Base-by-base conservation (phyloP, 345 rosid species). In the Hibiscus trionum region DNA sequence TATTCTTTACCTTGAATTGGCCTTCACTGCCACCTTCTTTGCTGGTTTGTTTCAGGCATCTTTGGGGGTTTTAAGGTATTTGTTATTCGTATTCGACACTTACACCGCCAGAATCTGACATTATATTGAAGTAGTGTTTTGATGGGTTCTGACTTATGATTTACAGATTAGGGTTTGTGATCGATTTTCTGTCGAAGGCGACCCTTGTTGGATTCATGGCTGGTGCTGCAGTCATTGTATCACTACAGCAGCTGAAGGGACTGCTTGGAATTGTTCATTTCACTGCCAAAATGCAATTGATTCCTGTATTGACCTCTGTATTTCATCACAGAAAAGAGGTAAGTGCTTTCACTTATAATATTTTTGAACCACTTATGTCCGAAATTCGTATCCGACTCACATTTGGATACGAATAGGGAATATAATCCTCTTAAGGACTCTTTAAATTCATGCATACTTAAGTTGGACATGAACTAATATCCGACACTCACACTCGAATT, bases 31-130 rank as follows among this genome's bases (percentile, higher is more conserved):
- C 7, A 93, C 99, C 71, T 89, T 96, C 88, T 91, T 96, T 61
- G 99, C 97, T 58, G 99, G 99, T 68, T 39, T 93, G 21, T 93
- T 96, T 81, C 99, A 96, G 83, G 93, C 98, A 58, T 87, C 96
- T 62, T 80, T 96, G 52, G 98, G 99, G 27, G 70, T 96, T 26
- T 81, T 93, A 16, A 95, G 99, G 99, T 91, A 82, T 50, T 16
- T 6, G 1, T 15, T n/a, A 50, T 49, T 49, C n/a, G 53, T 49
- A 49, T 50, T n/a, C 56, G 56, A 50, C 53, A 49, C 44, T 39
- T 39, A 7, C 10, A 8, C 44, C 44, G 2, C 47, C 47, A 0
- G 47, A 44, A 44, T 44, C 47, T 0, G 47, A 44, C 47, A 11
- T 44, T 44, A 44, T 44, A 44, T 11, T 44, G 0, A 44, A 44